Conservation (phyloP, 805 yeast genomes). For the Hanseniaspora lachancei region DNA sequence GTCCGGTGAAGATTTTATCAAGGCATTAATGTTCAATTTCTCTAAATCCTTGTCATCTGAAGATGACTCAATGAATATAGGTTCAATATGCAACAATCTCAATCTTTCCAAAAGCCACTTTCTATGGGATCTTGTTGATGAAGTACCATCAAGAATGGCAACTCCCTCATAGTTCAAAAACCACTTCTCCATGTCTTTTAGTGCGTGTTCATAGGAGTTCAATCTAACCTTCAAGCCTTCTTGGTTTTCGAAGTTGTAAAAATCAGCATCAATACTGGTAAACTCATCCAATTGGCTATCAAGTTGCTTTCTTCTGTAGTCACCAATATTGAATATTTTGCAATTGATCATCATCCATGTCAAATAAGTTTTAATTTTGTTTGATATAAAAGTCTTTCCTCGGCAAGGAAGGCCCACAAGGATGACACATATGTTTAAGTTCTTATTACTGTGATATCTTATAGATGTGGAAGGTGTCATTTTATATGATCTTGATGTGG, state of each 20-base stretch:
- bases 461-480: conserved; percentile 14
- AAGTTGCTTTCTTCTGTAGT: conserved; percentile 48
- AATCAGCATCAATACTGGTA: conserved; percentile 47
- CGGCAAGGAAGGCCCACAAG: conserved; percentile 85
- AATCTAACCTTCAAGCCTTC: conserved; percentile 52
- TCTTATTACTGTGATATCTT: conserved; percentile 33
- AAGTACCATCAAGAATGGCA: conserved; percentile 88
- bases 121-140: conserved; percentile 65
- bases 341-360: conserved; percentile 85
- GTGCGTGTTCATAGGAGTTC: conserved; percentile 59
- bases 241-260: conserved; percentile 55
- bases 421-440: conserved; percentile 68
- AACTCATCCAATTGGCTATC: conserved; percentile 25
- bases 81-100: conserved; percentile 58
- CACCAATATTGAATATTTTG: conserved; percentile 79
- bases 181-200: conserved; percentile 77
- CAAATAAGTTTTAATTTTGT: conserved; percentile 80
- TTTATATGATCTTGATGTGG: background rate
- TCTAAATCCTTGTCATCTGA: conserved; percentile 74
- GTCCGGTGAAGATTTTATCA: conserved; percentile 77
- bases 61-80: conserved; percentile 85
- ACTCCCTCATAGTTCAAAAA: conserved; percentile 63
- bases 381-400: conserved; percentile 90
- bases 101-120: conserved; percentile 47
- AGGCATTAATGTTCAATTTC: conserved; percentile 68